Conservation (phyloP, 2,329 filamentous ascomycete species). For the Neopestalotiopsis clavispora region DNA sequence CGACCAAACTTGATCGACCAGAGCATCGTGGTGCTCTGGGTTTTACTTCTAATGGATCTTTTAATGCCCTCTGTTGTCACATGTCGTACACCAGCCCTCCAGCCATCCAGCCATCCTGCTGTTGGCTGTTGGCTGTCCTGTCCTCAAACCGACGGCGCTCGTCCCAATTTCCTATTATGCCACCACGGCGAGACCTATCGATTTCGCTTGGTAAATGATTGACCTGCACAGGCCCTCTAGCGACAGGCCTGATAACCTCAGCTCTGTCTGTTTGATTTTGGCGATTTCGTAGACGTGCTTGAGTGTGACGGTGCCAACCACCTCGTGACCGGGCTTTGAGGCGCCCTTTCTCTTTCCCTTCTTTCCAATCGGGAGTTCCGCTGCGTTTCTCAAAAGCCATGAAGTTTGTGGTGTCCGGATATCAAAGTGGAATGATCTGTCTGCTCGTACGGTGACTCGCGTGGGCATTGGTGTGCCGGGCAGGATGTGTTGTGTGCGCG, state of each 20-base stretch:
- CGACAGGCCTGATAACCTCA: conserved; percentile 72
- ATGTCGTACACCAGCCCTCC: not conserved
- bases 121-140: not conserved
- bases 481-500: conserved; percentile 83
- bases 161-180: conserved; percentile 47
- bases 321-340: conserved; percentile 74
- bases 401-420: conserved; percentile 94
- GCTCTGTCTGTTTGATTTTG: conserved; percentile 87
- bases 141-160: not conserved
- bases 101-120: no score
- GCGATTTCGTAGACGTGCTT: conserved; percentile 99
- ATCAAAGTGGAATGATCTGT: conserved; percentile 92
- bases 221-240: conserved; percentile 75
- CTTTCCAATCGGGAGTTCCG: conserved; percentile 71
- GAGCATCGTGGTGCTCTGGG: not conserved
- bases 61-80: conserved; percentile 3
- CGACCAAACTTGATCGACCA: not conserved
- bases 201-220: conserved; percentile 76
- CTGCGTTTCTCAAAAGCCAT: conserved; percentile 84
- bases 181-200: conserved; percentile 74
- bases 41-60: not conserved
- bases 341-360: conserved; percentile 83
- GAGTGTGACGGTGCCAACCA: conserved; percentile 82
- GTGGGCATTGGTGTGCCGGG: conserved; percentile 87
- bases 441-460: conserved; percentile 87